These are phyloP conservation scores for Xylariaceae sp. DNA, from an alignment of 2,329 filamentous ascomycete species.

Conservation along the genomic window DNA sequence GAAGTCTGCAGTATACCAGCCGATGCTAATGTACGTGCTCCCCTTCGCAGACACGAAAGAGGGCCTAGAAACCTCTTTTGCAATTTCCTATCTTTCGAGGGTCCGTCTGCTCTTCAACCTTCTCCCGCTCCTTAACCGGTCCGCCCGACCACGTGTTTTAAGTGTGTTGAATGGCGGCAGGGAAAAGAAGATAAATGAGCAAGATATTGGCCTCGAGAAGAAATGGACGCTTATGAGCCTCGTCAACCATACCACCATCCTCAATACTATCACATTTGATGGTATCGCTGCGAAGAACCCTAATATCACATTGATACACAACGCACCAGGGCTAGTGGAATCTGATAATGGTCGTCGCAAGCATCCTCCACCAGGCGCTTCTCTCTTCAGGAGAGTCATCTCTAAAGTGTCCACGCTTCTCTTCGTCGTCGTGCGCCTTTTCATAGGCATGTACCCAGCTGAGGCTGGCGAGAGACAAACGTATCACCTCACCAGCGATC, in stretches of 20 bases:
- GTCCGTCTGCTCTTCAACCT: constrained; percentile 30
- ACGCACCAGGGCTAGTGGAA: constrained; percentile 27
- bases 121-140: constrained; percentile 28
- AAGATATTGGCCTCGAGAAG: constrained; percentile 27
- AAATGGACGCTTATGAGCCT: constrained; percentile 18
- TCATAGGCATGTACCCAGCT: constrained; percentile 19
- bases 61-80: constrained; percentile 27
- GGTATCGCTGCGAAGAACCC: constrained; percentile 20
- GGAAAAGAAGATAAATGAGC: constrained; percentile 26
- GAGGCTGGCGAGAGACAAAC: constrained; percentile 29
- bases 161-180: constrained; percentile 29
- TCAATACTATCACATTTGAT: constrained; percentile 30
- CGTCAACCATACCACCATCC: constrained; percentile 27
- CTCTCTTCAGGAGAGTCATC: neutral
- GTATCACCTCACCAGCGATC: constrained; percentile 25
- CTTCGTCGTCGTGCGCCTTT: constrained; percentile 16
- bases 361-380: neutral
- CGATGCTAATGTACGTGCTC: no score
- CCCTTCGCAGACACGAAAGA: constrained; percentile 30
- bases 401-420: constrained; percentile 9
- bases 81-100: constrained; percentile 32
- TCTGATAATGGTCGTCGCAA: constrained; percentile 16
- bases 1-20: no score
- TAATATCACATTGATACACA: constrained; percentile 29
- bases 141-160: constrained; percentile 28